Base-by-base conservation (phyloP, 345 rosid species). In the Cardiospermum halicacabum region DNA sequence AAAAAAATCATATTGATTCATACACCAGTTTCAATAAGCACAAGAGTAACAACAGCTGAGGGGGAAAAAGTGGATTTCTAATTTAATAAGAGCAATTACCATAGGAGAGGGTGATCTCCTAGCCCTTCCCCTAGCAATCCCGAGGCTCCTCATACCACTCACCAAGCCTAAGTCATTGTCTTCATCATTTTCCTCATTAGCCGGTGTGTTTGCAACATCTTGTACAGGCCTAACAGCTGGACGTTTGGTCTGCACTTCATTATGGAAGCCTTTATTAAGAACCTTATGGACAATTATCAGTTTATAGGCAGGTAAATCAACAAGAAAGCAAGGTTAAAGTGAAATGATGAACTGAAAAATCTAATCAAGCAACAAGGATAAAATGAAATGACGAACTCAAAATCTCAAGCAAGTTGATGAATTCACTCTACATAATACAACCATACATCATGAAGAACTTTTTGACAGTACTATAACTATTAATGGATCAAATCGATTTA, bases 81-180 rank as follows among this genome's bases (percentile, higher is more conserved):
- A 62, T 49, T 27, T 27, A 11, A 37, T 55, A n/a, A 36, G 27
- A 26, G 40, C 61, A 53, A 53, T 77, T 75, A 81, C 85, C 78
- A 72, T 56, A 53, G 82, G 78, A 65, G 82, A 78, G 24, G 63
- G 75, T 62, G 80, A 37, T 12, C 67, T 72, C 16, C 45, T 32
- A 53, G 62, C 36, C 65, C 75, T 81, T 70, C 78, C 80, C 69
- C 71, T 65, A 64, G 78, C 36, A 47, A 75, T 72, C 72, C 82
- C 80, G 12, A 75, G 67, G 68, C 76, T 75, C 62, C 73, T 65
- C 13, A 64, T 54, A 39, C 74, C 66, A 50, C 75, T 55, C 67
- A 73, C 61, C 55, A 19, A 18, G 47, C 47, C 63, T 53, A 61
- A 47, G 56, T 28, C 70, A 69, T 58, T 79, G 36, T 82, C 82